A percentile compares a stretch with the other conserved stretches of the same genome.
Evolutionary conservation across 2,329 filamentous ascomycete genomes (phyloP).

Genomic region (Venturia carpophila): DNA sequence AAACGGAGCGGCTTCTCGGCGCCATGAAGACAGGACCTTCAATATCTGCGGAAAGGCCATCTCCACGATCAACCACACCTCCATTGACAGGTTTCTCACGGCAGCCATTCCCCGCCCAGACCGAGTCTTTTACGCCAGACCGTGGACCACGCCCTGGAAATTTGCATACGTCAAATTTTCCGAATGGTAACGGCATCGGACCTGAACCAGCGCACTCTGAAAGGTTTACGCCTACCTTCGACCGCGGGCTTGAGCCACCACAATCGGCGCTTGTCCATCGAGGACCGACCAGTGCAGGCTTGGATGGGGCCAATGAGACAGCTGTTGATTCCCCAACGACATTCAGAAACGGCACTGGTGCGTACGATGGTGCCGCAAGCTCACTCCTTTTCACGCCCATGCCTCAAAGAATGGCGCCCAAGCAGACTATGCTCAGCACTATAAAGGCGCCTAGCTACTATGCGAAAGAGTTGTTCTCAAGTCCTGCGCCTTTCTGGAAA

Average conservation of each 20-base stretch:
- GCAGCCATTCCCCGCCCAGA: constrained; percentile 40
- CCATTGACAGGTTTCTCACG: constrained; percentile 30
- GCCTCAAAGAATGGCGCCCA: constrained; percentile 63
- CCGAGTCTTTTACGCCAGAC: constrained; percentile 48
- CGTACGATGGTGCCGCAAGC: constrained; percentile 27
- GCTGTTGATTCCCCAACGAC: constrained; percentile 12
- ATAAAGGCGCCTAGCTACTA: constrained; percentile 75
- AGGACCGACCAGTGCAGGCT: constrained; percentile 5
- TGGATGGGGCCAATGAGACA: constrained; percentile 6
- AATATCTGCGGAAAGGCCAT: neutral
- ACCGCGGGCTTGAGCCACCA: constrained; percentile 9
- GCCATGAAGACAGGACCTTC: constrained; percentile 25
- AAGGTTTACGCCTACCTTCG: constrained; percentile 15
- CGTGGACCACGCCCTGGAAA: constrained; percentile 37
- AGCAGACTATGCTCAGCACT: constrained; percentile 51
- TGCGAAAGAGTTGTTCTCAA: constrained; percentile 64
- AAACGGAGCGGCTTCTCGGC: constrained; percentile 45
- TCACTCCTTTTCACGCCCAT: constrained; percentile 61
- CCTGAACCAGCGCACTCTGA: constrained; percentile 13
- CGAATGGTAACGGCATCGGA: constrained; percentile 12
- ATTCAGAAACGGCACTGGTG: constrained; percentile 21
- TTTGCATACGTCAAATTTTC: constrained; percentile 11
- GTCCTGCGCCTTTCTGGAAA: constrained; percentile 82
- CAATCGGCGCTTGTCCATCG: constrained; percentile 4
- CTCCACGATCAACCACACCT: constrained; percentile 40